Evolutionary conservation across 2,329 filamentous ascomycete genomes (phyloP), one percentile per base, ranked within the genome.

Genomic region (Knufia fluminis): DNA sequence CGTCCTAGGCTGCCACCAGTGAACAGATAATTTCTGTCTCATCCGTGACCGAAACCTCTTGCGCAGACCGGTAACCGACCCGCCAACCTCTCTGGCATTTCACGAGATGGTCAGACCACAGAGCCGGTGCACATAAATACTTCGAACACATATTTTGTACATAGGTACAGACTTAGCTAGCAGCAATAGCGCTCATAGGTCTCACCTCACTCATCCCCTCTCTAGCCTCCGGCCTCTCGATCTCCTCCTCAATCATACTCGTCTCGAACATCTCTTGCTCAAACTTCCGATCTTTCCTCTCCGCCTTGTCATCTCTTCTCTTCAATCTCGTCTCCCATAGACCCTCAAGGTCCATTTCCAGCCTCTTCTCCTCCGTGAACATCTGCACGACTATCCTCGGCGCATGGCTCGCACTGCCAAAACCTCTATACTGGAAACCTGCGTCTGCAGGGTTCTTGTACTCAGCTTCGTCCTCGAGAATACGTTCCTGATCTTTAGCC

Each of bases 311-410:
- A 12, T 38, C 48, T 24, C 53, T 46, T 43, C 56, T 51, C 33
- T 53, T 52, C 12, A 53, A 52, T 17, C 58, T 52, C 10, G 47
- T 72, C 41, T 70, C 67, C 79, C 83, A 86, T 9, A 86, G 64
- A 14, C 71, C 73, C 59, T 86, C 83, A 47, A 86, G 65, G 60
- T 85, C 77, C 28, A 85, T 72, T 57, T 85, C 79, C 24, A 70
- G 75, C 57, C 83, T 70, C 67, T 85, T 86, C 61, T 83, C 80
- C 56, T 83, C 80, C 0, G 80, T 85, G 61, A 86, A 77, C 69
- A 86, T 77, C 64, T 86, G 83, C 33, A 86, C 77, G 28, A 86
- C 82, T 46, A 86, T 71, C 48, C 76, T 78, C 2, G 78, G 77
- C 1, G 78, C 79, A 7, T 72, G 68, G 8, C 67, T 71, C 49